Percentiles rank a stretch among this genome's conserved stretches.
phyloP scores from a whole-genome alignment of 2,329 filamentous ascomycete species.

The Leptographium galeiforme region DNA sequence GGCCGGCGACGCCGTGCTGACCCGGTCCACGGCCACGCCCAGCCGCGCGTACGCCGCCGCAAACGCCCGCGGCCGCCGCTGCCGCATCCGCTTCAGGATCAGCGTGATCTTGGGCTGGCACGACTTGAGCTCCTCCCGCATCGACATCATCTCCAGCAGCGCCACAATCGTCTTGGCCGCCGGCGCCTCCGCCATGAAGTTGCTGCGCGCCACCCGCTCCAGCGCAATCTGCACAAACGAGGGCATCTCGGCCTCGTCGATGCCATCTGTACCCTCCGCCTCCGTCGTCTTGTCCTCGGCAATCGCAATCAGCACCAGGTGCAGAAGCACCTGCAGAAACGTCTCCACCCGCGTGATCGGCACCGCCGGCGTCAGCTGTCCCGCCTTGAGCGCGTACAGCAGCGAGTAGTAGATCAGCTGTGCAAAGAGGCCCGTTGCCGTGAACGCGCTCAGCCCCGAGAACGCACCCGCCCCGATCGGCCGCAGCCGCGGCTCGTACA shows the following conservation, averaged over 20 bases:
- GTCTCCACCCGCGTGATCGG: conserved; percentile 76
- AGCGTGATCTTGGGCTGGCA: conserved; percentile 76
- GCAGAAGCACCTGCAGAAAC: conserved; percentile 81
- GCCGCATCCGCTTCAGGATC: conserved; percentile 72
- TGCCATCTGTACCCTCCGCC: too few relatives aligned
- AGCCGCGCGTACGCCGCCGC: conserved; percentile 50
- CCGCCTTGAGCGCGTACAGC: conserved; percentile 61
- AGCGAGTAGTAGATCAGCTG: conserved; percentile 84
- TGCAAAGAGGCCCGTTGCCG: conserved; percentile 70
- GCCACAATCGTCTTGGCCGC: conserved; percentile 49
- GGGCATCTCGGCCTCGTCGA: conserved; percentile 14
- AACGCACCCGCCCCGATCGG: conserved; percentile 69
- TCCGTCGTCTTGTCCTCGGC: conserved; percentile 55
- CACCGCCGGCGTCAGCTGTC: conserved; percentile 57
- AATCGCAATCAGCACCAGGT: conserved; percentile 74
- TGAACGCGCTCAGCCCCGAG: conserved; percentile 62
- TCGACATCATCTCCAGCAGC: conserved; percentile 46
- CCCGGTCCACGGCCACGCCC: conserved; percentile 59
- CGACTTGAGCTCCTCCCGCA: conserved; percentile 62
- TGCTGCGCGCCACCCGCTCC: conserved; percentile 46
- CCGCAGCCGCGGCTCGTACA: conserved; percentile 77
- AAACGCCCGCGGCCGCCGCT: conserved; percentile 65
- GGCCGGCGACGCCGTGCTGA: conserved; percentile 74
- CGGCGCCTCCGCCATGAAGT: conserved; percentile 36
- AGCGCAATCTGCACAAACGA: conserved; percentile 68